Evolutionary conservation across 2,329 filamentous ascomycete genomes (phyloP).

Genomic region (Hypoxylon sp.): DNA sequence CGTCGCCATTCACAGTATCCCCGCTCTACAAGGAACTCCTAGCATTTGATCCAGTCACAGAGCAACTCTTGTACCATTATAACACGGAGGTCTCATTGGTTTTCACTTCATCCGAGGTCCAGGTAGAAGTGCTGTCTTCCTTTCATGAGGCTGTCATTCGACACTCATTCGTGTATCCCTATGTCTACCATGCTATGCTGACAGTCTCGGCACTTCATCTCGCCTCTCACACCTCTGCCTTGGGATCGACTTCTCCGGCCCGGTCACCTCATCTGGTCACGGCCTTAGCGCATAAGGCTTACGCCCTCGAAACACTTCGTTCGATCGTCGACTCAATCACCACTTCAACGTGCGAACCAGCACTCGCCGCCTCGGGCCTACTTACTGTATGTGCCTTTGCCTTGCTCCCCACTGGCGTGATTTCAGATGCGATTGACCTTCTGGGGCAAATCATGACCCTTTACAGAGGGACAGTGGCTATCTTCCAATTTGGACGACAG

Average conservation of each 20-base stretch:
- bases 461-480: slow-evolving; percentile 24
- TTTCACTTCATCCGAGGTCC: slow-evolving; percentile 25
- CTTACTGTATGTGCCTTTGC: slow-evolving; percentile 30
- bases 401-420: slow-evolving; percentile 22
- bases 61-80: slow-evolving; percentile 22
- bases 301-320: slow-evolving; percentile 25
- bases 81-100: slow-evolving; percentile 19
- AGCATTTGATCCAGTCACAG: slow-evolving; percentile 9
- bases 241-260: not conserved
- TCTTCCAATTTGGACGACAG: slow-evolving; percentile 18
- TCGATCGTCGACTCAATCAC: slow-evolving; percentile 18
- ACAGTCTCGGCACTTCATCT: slow-evolving; percentile 28
- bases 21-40: slow-evolving; percentile 3
- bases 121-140: slow-evolving; percentile 18
- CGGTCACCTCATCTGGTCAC: slow-evolving; percentile 20
- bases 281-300: slow-evolving; percentile 27
- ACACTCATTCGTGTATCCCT: slow-evolving; percentile 22
- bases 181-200: slow-evolving; percentile 26
- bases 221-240: slow-evolving; percentile 7
- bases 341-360: slow-evolving; percentile 17
- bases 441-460: slow-evolving; percentile 26
- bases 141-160: slow-evolving; percentile 25
- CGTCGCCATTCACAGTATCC: not conserved
- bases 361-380: slow-evolving; percentile 22
- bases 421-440: slow-evolving; percentile 23